A percentile compares a stretch with the other conserved stretches of the same genome.
Evolutionary conservation across 2,329 filamentous ascomycete genomes (phyloP).

Genomic region (Fusarium graminum): DNA sequence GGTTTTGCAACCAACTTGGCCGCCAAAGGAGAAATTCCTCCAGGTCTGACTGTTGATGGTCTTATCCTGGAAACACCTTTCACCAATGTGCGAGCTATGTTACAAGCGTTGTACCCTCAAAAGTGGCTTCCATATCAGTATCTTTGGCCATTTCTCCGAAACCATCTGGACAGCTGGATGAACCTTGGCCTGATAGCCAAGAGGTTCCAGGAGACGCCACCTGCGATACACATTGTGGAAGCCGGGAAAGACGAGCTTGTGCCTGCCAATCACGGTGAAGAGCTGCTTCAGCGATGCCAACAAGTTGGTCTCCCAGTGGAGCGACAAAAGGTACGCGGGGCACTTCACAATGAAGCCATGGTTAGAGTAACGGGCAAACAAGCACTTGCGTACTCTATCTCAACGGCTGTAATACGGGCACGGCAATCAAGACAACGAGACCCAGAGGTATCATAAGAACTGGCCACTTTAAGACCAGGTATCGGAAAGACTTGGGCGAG

Average conservation of each 20-base stretch:
- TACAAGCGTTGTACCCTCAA: constrained; percentile 79
- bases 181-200: constrained; percentile 62
- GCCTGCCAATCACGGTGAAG: constrained; percentile 62
- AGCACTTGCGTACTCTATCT: constrained; percentile 48
- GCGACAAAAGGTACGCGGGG: constrained; percentile 60
- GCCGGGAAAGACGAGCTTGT: constrained; percentile 72
- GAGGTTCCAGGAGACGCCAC: constrained; percentile 45
- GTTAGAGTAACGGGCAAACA: constrained; percentile 54
- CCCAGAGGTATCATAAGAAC: no score
- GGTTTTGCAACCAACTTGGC: constrained; percentile 76
- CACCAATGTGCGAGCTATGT: constrained; percentile 76
- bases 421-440: constrained; percentile 19
- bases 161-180: constrained; percentile 67
- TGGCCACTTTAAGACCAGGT: no score
- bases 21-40: constrained; percentile 50
- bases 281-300: constrained; percentile 61
- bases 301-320: constrained; percentile 62
- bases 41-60: constrained; percentile 58
- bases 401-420: constrained; percentile 41
- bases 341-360: constrained; percentile 70
- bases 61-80: constrained; percentile 83
- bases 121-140: constrained; percentile 84
- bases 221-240: constrained; percentile 64
- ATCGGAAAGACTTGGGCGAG: no score
- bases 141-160: constrained; percentile 79